Percentiles rank a stretch among this genome's conserved stretches.
Evolutionary conservation across 306 rosid genomes (phyloP).

Genomic region (Trifolium pratense): DNA sequence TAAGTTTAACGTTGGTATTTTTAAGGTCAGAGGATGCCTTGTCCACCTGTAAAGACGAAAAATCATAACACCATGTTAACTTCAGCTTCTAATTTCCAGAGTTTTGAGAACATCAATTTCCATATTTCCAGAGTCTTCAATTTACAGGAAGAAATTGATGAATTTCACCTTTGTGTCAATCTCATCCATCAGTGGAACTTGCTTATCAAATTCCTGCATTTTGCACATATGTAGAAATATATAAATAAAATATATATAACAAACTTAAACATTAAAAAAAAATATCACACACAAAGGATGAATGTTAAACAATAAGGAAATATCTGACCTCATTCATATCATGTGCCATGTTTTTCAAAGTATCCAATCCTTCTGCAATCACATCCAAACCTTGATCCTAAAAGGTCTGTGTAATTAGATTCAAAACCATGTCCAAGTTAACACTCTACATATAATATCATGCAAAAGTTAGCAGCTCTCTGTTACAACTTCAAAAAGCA

Average conservation of each 20-base stretch:
- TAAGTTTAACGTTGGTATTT: conserved; percentile 92
- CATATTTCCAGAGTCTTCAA: not conserved
- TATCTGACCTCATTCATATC: conserved; percentile 90
- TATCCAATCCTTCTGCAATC: conserved; percentile 93
- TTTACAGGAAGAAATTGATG: not conserved
- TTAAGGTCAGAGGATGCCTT: conserved; percentile 90
- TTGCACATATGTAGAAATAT: conserved; percentile 23
- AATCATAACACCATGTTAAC: conserved; percentile 19
- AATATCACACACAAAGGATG: not conserved
- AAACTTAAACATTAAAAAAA: not conserved
- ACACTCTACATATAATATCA: conserved; percentile 4
- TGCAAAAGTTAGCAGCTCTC: conserved; percentile 16
- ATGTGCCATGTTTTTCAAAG: conserved; percentile 89
- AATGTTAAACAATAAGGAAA: conserved; percentile 31
- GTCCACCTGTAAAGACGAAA: conserved; percentile 66
- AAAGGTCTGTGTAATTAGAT: conserved; percentile 29
- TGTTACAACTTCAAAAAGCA: conserved; percentile 19
- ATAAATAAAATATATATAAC: not conserved
- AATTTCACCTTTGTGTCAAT: conserved; percentile 83
- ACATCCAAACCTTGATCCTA: conserved; percentile 96
- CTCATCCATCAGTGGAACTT: conserved; percentile 98
- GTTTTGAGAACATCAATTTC: conserved; percentile 1
- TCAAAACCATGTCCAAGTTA: not conserved
- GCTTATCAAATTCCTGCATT: conserved; percentile 85
- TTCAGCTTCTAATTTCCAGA: conserved; percentile 37